phyloP scores from a whole-genome alignment of 495 filamentous ascomycete genomes.

The Penicillium arizonense region DNA sequence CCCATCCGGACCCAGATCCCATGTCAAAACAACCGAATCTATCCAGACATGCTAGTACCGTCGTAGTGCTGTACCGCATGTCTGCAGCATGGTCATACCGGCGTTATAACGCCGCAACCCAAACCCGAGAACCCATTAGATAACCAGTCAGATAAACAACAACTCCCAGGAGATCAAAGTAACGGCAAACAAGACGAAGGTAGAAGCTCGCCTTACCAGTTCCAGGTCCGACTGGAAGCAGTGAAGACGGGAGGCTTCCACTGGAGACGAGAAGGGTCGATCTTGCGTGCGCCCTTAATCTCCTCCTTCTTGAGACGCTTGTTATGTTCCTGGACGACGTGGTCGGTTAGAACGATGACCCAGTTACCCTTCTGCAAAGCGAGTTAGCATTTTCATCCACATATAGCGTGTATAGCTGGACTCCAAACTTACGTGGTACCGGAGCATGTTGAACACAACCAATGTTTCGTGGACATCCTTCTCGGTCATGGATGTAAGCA shows the following conservation, averaged over 20 bases:
- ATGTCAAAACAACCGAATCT: neutral
- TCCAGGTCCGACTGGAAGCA: conserved; percentile 87
- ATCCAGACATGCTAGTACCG: neutral
- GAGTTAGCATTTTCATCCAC: conserved; percentile 19
- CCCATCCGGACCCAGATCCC: neutral
- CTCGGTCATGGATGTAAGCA: conserved; percentile 86
- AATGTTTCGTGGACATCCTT: conserved; percentile 92
- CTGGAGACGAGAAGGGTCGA: conserved; percentile 74
- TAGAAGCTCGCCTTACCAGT: conserved; percentile 62
- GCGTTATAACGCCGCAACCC: neutral
- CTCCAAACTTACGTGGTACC: conserved; percentile 64
- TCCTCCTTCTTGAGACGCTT: conserved; percentile 73
- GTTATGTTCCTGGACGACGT: conserved; percentile 74
- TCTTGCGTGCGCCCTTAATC: conserved; percentile 68
- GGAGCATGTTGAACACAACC: conserved; percentile 88
- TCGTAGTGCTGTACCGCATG: neutral
- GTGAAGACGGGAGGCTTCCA: conserved; percentile 98
- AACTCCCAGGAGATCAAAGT: neutral
- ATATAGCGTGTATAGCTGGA: neutral
- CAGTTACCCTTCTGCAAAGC: conserved; percentile 75
- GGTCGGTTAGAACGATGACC: conserved; percentile 80
- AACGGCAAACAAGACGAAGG: conserved; percentile 1
- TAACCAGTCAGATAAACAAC: neutral
- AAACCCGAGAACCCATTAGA: conserved; percentile 8
- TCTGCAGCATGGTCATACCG: neutral